Evolutionary conservation across 75 land plant species (phyloP).

Genomic region (Selaginella tamariscina): DNA sequence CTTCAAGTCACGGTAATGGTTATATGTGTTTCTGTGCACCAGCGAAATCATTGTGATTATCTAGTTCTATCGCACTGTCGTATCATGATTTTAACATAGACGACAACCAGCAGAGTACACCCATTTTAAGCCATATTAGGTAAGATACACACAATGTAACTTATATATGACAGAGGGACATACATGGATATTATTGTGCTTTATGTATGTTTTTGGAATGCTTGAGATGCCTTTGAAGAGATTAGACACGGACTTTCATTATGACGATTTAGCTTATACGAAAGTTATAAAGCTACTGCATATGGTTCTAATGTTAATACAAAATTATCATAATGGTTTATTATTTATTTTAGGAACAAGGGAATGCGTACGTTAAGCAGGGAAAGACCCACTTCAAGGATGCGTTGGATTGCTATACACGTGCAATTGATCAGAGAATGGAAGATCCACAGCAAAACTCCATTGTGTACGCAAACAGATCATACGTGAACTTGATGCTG

Average conservation of each 20-base stretch:
- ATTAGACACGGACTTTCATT: too few species aligned
- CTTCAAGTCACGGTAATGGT: too few species aligned
- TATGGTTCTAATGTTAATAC: not conserved
- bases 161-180: too few species aligned
- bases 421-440: constrained; percentile 70
- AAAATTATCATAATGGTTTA: constrained; percentile 5
- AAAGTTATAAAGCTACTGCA: constrained; percentile 3
- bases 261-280: not conserved
- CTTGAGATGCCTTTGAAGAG: too few species aligned
- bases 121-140: not conserved
- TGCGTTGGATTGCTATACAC: constrained; percentile 82
- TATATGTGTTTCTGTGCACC: not conserved
- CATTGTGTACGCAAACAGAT: constrained; percentile 61
- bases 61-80: not conserved
- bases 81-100: not conserved
- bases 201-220: not conserved
- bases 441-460: constrained; percentile 39
- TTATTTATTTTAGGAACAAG: constrained; percentile 83
- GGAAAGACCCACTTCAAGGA: constrained; percentile 75
- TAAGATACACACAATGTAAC: too few species aligned
- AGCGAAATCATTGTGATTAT: not conserved
- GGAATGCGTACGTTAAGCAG: constrained; percentile 71
- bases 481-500: constrained; percentile 78
- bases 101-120: too few species aligned
- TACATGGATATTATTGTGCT: too few species aligned